Conservation (phyloP, 306 rosid species). For the Castanea sativa region DNA sequence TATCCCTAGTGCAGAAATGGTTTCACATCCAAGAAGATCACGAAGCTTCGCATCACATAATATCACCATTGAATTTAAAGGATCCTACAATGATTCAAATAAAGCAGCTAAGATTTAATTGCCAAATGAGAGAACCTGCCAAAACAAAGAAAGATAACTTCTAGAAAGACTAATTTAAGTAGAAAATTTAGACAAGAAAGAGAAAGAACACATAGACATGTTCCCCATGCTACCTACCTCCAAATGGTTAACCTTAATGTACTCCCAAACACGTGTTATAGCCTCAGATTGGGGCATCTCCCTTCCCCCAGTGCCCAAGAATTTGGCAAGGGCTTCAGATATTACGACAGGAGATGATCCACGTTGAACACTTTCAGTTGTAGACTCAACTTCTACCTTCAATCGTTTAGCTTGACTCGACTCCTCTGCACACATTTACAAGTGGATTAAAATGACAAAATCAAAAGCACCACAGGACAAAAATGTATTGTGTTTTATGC, state of each 20-base stretch:
- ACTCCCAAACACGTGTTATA: slow-evolving; percentile 70
- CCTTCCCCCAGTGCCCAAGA: slow-evolving; percentile 57
- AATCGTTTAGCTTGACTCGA: slow-evolving; percentile 51
- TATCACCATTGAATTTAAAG: slow-evolving; percentile 65
- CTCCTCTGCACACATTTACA: slow-evolving; percentile 41
- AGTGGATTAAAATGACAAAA: slow-evolving; percentile 2
- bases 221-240: slow-evolving; percentile 49
- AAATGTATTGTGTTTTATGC: background rate
- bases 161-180: slow-evolving; percentile 1
- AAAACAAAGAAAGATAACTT: slow-evolving; percentile 1
- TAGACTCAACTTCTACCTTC: slow-evolving; percentile 51
- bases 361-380: slow-evolving; percentile 38
- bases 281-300: slow-evolving; percentile 76
- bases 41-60: slow-evolving; percentile 68
- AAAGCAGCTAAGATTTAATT: slow-evolving; percentile 1
- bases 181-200: background rate
- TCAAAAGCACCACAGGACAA: background rate
- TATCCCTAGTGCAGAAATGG: slow-evolving; percentile 68
- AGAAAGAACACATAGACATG: background rate
- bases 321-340: slow-evolving; percentile 76
- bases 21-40: slow-evolving; percentile 71
- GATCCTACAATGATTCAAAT: slow-evolving; percentile 48
- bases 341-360: slow-evolving; percentile 46
- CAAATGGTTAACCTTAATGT: slow-evolving; percentile 59
- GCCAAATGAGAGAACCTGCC: background rate